phyloP scores from a whole-genome alignment of 2,329 filamentous ascomycete genomes.

The Stachybotrys chlorohalonatus region DNA sequence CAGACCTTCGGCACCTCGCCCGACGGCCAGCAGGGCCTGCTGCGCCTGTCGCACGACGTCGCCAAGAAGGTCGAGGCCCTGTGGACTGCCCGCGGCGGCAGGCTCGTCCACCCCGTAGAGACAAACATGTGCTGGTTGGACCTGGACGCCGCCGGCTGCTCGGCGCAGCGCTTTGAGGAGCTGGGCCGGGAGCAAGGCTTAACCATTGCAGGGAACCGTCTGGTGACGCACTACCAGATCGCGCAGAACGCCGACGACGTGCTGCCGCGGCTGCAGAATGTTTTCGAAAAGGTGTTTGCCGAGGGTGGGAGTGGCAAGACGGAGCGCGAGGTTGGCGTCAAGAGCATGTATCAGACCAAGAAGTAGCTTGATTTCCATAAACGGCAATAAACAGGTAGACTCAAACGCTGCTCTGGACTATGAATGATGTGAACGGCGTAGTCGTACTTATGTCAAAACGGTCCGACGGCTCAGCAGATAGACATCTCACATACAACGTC shows the following conservation, averaged over 20 bases:
- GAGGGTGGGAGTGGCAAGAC: slow-evolving; percentile 5
- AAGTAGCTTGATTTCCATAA: background rate
- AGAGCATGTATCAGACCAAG: slow-evolving; percentile 11
- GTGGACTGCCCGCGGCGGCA: slow-evolving; percentile 64
- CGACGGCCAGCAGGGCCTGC: slow-evolving; percentile 41
- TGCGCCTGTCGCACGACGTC: slow-evolving; percentile 50
- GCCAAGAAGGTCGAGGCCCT: slow-evolving; percentile 57
- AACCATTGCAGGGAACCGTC: slow-evolving; percentile 26
- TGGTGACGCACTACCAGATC: slow-evolving; percentile 52
- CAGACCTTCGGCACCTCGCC: slow-evolving; percentile 30
- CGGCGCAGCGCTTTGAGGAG: slow-evolving; percentile 24
- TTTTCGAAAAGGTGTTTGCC: slow-evolving; percentile 35
- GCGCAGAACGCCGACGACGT: slow-evolving; percentile 51
- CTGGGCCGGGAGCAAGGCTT: slow-evolving; percentile 33
- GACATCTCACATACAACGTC: too few relatives aligned
- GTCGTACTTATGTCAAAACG: too few relatives aligned
- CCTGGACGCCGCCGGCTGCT: slow-evolving; percentile 48
- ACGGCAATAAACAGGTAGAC: background rate
- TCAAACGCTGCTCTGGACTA: slow-evolving; percentile 8
- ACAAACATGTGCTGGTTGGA: slow-evolving; percentile 94
- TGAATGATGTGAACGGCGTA: too few relatives aligned
- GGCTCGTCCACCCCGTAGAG: slow-evolving; percentile 59
- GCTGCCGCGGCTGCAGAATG: slow-evolving; percentile 42
- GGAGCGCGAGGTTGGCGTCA: slow-evolving; percentile 12
- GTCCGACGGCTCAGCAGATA: too few relatives aligned